phyloP scores from a whole-genome alignment of 108 stramenopile species.

The Skeletonema menzelii region DNA sequence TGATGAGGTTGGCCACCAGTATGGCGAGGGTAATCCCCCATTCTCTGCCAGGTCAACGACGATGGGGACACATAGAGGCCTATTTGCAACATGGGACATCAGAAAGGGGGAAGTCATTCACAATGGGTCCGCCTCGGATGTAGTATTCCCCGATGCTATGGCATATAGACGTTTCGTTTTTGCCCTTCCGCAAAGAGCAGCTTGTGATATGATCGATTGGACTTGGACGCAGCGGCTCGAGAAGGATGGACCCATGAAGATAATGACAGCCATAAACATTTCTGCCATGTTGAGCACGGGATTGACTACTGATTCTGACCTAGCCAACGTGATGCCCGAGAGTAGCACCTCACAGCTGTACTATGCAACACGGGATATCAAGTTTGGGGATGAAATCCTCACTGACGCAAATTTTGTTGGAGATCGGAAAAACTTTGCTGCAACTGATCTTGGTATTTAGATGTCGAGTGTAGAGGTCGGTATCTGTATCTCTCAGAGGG shows the following conservation, averaged over 20 bases:
- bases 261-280: not conserved
- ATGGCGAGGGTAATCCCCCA: conserved; percentile 5
- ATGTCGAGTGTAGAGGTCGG: too few species aligned
- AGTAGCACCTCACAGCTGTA: conserved; percentile 24
- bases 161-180: not conserved
- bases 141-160: conserved; percentile 15
- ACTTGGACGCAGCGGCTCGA: conserved; percentile 19
- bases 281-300: not conserved
- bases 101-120: conserved; percentile 31
- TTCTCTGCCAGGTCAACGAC: conserved; percentile 10
- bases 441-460: too few species aligned
- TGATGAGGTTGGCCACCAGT: not conserved
- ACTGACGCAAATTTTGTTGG: conserved; percentile 25
- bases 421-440: too few species aligned
- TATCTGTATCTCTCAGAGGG: too few species aligned
- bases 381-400: conserved; percentile 62
- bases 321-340: not conserved
- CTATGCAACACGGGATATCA: conserved; percentile 54
- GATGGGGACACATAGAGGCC: conserved; percentile 13
- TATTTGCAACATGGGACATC: conserved; percentile 25
- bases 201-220: conserved; percentile 32
- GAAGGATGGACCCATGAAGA: not conserved
- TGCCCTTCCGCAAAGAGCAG: not conserved
- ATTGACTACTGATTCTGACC: not conserved
- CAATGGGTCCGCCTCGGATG: conserved; percentile 6